Conservation (phyloP, 2,329 filamentous ascomycete genomes). For the Tolypocladium tropicale region DNA sequence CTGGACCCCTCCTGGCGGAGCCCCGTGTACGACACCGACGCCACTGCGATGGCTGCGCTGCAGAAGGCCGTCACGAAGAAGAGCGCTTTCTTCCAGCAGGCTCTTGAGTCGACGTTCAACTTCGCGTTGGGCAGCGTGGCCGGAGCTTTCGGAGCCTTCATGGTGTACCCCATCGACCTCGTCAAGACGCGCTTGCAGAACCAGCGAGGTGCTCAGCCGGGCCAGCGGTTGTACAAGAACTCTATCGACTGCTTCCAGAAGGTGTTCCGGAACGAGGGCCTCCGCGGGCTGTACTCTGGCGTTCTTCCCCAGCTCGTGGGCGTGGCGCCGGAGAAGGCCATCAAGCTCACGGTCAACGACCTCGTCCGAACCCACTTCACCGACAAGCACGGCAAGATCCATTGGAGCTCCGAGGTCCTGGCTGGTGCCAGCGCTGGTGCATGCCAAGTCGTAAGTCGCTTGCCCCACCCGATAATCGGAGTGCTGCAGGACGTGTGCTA, state of each 20-base stretch:
- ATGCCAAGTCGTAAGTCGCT: constrained; percentile 77
- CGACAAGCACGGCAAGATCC: constrained; percentile 67
- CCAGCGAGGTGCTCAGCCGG: constrained; percentile 73
- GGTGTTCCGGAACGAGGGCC: constrained; percentile 85
- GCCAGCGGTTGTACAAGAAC: constrained; percentile 90
- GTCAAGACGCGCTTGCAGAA: constrained; percentile 99
- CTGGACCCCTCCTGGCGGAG: constrained; percentile 87
- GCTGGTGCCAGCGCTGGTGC: constrained; percentile 83
- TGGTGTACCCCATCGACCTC: constrained; percentile 98
- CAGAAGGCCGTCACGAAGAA: constrained; percentile 24
- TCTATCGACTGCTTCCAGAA: constrained; percentile 92
- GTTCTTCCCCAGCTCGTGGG: constrained; percentile 91
- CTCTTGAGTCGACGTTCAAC: constrained; percentile 69
- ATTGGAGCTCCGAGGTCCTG: constrained; percentile 61
- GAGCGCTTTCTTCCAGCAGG: constrained; percentile 42
- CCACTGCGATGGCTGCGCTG: constrained; percentile 19
- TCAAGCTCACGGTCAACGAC: constrained; percentile 98
- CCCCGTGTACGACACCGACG: constrained; percentile 40
- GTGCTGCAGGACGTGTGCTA: background rate
- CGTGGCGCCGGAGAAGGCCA: constrained; percentile 98
- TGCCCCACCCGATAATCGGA: constrained; percentile 1
- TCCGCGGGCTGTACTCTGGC: constrained; percentile 84
- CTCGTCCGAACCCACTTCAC: constrained; percentile 69
- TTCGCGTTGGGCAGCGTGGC: constrained; percentile 83
- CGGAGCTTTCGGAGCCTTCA: constrained; percentile 95